A percentile compares a stretch with the other conserved stretches of the same genome.
These are phyloP conservation scores for Flammula alnicola DNA, from an alignment of 1,284 basidiomycete genomes.

Conservation along the genomic window DNA sequence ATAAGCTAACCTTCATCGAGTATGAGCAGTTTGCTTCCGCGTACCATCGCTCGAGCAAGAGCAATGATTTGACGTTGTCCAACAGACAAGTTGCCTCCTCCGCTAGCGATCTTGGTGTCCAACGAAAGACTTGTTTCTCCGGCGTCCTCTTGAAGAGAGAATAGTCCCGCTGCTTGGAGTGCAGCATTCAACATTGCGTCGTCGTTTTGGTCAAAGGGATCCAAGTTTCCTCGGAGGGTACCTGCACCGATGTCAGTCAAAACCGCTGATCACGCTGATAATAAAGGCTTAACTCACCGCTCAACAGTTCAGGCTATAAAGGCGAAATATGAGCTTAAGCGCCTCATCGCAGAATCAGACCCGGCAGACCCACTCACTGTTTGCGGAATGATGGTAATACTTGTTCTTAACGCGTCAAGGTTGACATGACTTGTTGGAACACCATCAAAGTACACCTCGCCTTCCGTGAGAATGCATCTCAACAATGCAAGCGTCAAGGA, in stretches of 20 bases:
- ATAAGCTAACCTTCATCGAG: slow-evolving; percentile 56
- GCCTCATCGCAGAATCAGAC: neutral
- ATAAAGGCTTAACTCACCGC: slow-evolving; percentile 1
- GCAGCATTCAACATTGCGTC: slow-evolving; percentile 65
- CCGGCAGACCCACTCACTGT: slow-evolving; percentile 14
- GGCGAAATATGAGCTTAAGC: neutral
- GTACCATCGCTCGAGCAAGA: slow-evolving; percentile 60
- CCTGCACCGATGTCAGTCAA: slow-evolving; percentile 10
- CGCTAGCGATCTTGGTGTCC: slow-evolving; percentile 57
- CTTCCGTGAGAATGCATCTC: slow-evolving; percentile 60
- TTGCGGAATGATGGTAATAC: slow-evolving; percentile 66
- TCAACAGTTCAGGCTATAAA: slow-evolving; percentile 11
- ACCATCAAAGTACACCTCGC: slow-evolving; percentile 58
- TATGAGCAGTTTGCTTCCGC: slow-evolving; percentile 62
- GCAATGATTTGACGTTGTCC: slow-evolving; percentile 75
- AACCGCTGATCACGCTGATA: neutral
- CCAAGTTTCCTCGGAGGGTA: slow-evolving; percentile 42
- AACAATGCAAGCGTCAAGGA: slow-evolving; percentile 55
- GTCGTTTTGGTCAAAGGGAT: slow-evolving; percentile 76
- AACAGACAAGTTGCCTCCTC: slow-evolving; percentile 69
- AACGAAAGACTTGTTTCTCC: slow-evolving; percentile 56
- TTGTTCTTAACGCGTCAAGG: slow-evolving; percentile 62
- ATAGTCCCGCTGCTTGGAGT: slow-evolving; percentile 58
- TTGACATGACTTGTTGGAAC: slow-evolving; percentile 53
- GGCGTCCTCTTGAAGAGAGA: slow-evolving; percentile 52